These are phyloP conservation scores for Xylogone sp. DNA, from an alignment of 2,329 filamentous ascomycete species.

Conservation along the genomic window DNA sequence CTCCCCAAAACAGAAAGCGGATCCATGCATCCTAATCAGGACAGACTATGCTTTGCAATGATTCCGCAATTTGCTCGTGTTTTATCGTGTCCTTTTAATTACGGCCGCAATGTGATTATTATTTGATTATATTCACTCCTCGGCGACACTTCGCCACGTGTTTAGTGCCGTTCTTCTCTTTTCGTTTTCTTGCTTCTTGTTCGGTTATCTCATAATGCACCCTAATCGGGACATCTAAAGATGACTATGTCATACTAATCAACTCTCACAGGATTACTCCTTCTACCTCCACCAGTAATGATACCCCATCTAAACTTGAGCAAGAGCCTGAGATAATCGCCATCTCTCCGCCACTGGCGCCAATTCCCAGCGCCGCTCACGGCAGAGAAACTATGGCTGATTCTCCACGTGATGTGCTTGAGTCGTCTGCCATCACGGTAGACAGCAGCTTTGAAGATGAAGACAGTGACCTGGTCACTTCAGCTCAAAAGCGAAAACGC, in stretches of 20 bases:
- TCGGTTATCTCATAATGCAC: too few relatives aligned
- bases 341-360: not conserved
- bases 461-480: conserved; percentile 30
- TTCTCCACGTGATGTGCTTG: conserved; percentile 11
- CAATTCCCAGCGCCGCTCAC: not conserved
- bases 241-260: too few relatives aligned
- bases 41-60: not conserved
- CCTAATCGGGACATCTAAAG: too few relatives aligned
- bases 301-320: not conserved
- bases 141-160: conserved; percentile 3
- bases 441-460: conserved; percentile 26
- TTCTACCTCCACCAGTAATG: not conserved
- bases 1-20: not conserved
- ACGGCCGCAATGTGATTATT: not conserved
- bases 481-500: conserved; percentile 55
- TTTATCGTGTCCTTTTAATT: not conserved
- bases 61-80: not conserved
- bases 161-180: conserved; percentile 1
- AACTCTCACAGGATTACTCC: not conserved
- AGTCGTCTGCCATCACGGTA: conserved; percentile 15
- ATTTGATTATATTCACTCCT: not conserved
- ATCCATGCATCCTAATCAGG: not conserved
- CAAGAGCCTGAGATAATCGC: not conserved
- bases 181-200: not conserved
- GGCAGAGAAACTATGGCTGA: conserved; percentile 20